Base-by-base conservation (phyloP, 1,284 basidiomycete genomes). In the Spongispora temasekensis region DNA sequence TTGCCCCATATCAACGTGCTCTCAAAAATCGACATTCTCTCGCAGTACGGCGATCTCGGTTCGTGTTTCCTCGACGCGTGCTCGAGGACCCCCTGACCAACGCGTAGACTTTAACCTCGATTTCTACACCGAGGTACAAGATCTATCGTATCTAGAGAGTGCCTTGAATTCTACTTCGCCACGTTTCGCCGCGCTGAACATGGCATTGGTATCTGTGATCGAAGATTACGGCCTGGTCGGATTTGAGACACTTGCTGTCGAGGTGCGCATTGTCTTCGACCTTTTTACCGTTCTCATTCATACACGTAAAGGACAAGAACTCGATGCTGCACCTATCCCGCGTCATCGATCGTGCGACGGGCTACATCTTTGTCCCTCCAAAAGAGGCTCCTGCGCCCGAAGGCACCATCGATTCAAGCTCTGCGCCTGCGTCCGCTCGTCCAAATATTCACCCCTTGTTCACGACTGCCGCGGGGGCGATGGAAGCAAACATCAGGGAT, bases 41-140 rank as follows among this genome's bases (percentile, higher is more conserved):
- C 85, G 17, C 85, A 90, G 65, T 95, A 95, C 66, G 95, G 94
- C 19, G 91, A 97, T 62, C 83, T 97, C 51, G 93, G 95, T 95
- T 68, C 4, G 68, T 46, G 10, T 2, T 12, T 32, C 37, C 12
- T 8, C 3, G 46, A 2, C 23, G n/a, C 46, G n/a, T 5, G n/a
- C n/a, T 3, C 28, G n/a, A 27, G 30, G 17, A n/a, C 23, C 4
- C 23, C 10, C 55, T 59, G 9, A 73, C 32, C 23, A 30, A 56
- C 48, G 54, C 23, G 60, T 67, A 97, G 95, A 95, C 40, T 98
- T 99, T 81, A 97, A 97, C 70, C 87, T 99, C 46, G 94, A 97
- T 67, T 99, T 94, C 75, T 99, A 99, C 74, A 98, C 97, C 44
- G 94, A 99, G 76, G 97, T 97, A 0, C 95, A 98, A 76, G 96